Evolutionary conservation across 768 basidiomycete genomes (phyloP).

Genomic region (Hypholoma sublateritium): DNA sequence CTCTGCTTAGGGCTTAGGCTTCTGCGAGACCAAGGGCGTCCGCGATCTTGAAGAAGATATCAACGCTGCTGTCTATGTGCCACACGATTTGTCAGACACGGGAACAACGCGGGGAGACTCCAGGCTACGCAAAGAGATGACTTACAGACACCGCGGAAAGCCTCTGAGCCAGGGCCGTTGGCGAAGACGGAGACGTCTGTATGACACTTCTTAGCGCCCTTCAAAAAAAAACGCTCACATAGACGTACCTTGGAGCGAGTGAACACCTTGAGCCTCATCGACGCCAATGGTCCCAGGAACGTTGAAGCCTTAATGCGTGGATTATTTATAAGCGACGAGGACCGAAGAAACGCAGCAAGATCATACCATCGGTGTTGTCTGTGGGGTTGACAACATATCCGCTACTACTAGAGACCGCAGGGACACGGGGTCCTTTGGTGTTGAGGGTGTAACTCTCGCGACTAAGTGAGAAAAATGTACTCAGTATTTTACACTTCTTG

Average conservation of each 20-base stretch:
- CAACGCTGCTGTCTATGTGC: slow-evolving; percentile 40
- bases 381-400: slow-evolving; percentile 33
- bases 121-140: slow-evolving; percentile 1
- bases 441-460: slow-evolving; percentile 37
- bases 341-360: background rate
- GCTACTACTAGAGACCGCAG: slow-evolving; percentile 26
- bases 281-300: slow-evolving; percentile 35
- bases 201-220: background rate
- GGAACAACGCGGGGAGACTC: background rate
- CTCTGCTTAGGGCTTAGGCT: background rate
- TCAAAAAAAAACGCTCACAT: background rate
- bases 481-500: background rate
- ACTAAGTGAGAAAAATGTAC: slow-evolving; percentile 16
- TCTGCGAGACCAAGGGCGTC: slow-evolving; percentile 29
- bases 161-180: slow-evolving; percentile 39
- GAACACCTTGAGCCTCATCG: slow-evolving; percentile 39
- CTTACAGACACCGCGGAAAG: slow-evolving; percentile 44
- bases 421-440: slow-evolving; percentile 35
- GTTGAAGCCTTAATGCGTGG: slow-evolving; percentile 26
- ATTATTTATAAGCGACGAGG: background rate
- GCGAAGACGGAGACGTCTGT: slow-evolving; percentile 46
- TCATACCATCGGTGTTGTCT: slow-evolving; percentile 32
- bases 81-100: background rate
- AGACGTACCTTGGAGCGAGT: slow-evolving; percentile 36
- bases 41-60: slow-evolving; percentile 42